Evolutionary conservation across 176 grass and related monocot genomes (phyloP).

Genomic region (Alloteropsis semialata): DNA sequence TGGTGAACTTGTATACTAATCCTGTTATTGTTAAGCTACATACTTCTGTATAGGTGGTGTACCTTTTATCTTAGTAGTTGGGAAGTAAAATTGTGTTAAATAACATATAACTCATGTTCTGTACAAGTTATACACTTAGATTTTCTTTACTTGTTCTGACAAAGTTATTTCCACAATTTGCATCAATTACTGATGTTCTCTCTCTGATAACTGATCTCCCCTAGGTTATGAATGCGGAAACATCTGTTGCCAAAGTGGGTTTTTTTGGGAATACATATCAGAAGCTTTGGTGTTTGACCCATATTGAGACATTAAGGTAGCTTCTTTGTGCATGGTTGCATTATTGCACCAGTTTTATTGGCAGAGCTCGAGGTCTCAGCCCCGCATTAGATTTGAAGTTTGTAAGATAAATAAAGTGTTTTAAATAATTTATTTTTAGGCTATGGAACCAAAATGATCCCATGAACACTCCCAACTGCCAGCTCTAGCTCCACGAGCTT

Average conservation of each 20-base stretch:
- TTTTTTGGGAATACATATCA: conserved; percentile 76
- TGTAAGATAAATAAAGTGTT: neutral
- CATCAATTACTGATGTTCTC: neutral
- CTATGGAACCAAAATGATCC: neutral
- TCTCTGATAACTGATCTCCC: conserved; percentile 27
- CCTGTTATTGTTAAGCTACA: neutral
- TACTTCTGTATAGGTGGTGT: neutral
- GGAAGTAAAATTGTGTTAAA: neutral
- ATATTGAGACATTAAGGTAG: conserved; percentile 95
- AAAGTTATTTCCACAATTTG: neutral
- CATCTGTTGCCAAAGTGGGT: conserved; percentile 82
- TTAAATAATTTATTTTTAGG: neutral
- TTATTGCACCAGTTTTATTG: neutral
- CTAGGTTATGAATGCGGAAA: conserved; percentile 91
- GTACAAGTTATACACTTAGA: neutral
- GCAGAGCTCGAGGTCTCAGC: neutral
- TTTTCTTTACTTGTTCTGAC: neutral
- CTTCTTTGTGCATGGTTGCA: neutral
- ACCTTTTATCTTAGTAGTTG: conserved; percentile 5
- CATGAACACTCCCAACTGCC: neutral
- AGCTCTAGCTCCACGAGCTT: neutral
- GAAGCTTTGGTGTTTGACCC: conserved; percentile 95
- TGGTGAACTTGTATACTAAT: neutral
- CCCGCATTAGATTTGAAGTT: neutral
- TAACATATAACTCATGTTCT: neutral